phyloP scores from a whole-genome alignment of 108 stramenopile genomes.

The Stephanodiscus minutulus region DNA sequence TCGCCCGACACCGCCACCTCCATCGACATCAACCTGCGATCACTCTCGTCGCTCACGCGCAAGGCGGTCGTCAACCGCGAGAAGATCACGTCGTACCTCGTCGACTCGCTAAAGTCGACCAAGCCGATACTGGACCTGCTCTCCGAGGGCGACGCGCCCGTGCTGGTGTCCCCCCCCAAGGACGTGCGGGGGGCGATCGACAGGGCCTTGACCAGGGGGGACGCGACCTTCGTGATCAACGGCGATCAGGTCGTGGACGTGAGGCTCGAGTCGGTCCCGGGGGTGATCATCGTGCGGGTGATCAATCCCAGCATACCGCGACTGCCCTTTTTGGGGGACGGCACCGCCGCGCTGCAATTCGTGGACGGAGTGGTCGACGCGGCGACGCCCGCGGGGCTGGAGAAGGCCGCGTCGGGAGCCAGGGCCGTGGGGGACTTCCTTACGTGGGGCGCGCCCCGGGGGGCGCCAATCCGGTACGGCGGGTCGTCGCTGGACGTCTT shows the following conservation, averaged over 20 bases:
- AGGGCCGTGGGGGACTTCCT: constrained; percentile 34
- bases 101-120: constrained; percentile 35
- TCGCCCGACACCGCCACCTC: constrained; percentile 20
- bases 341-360: constrained; percentile 31
- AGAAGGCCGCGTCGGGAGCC: constrained; percentile 33
- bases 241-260: constrained; percentile 31
- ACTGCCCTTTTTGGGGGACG: constrained; percentile 40
- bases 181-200: constrained; percentile 38
- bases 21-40: constrained; percentile 38
- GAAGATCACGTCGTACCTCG: constrained; percentile 26
- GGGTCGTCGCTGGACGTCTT: constrained; percentile 34
- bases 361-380: constrained; percentile 35
- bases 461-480: constrained; percentile 16
- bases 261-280: constrained; percentile 40
- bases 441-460: constrained; percentile 36
- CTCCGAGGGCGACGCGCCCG: constrained; percentile 35
- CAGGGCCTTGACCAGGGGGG: constrained; percentile 17
- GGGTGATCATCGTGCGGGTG: constrained; percentile 34
- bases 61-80: constrained; percentile 42
- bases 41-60: constrained; percentile 30
- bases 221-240: constrained; percentile 37
- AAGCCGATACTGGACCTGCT: constrained; percentile 32
- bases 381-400: constrained; percentile 26
- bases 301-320: constrained; percentile 40
- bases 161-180: constrained; percentile 30